Evolutionary conservation across 2,329 filamentous ascomycete genomes (phyloP).

Genomic region (Nemania serpens): DNA sequence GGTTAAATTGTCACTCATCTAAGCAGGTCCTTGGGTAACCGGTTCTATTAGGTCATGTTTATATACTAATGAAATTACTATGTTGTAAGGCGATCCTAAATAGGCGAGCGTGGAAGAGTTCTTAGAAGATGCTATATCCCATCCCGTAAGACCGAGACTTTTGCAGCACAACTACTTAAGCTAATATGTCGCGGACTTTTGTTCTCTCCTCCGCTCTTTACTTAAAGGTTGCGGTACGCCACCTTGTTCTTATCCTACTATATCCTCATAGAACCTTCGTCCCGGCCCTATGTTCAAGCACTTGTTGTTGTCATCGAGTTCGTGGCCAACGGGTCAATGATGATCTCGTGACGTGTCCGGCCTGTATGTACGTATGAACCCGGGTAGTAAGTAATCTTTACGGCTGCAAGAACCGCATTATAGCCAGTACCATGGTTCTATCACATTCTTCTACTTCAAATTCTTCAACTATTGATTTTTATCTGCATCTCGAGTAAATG

Average conservation of each 20-base stretch:
- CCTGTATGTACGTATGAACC: constrained; percentile 11
- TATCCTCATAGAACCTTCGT: not conserved
- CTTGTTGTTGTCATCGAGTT: constrained; percentile 25
- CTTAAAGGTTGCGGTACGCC: too few relatives aligned
- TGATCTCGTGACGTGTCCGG: constrained; percentile 21
- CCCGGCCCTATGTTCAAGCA: constrained; percentile 1
- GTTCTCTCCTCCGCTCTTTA: too few relatives aligned
- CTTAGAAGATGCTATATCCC: not conserved
- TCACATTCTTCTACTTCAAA: not conserved
- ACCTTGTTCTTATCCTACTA: too few relatives aligned
- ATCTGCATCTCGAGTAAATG: too few relatives aligned
- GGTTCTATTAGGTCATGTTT: too few relatives aligned
- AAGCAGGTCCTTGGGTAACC: constrained; percentile 22
- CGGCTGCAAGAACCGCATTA: constrained; percentile 4
- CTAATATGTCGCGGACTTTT: too few relatives aligned
- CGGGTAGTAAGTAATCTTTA: constrained; percentile 10
- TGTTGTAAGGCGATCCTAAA: not conserved
- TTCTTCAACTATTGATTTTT: too few relatives aligned
- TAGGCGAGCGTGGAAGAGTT: not conserved
- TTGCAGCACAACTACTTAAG: not conserved
- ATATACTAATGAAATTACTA: too few relatives aligned
- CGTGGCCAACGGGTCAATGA: not conserved
- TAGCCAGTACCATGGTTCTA: constrained; percentile 3
- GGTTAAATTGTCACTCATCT: constrained; percentile 37
- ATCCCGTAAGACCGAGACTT: not conserved